These are phyloP conservation scores for Vitis rotundifolia DNA, from an alignment of 164 flowering plant species.

Conservation along the genomic window DNA sequence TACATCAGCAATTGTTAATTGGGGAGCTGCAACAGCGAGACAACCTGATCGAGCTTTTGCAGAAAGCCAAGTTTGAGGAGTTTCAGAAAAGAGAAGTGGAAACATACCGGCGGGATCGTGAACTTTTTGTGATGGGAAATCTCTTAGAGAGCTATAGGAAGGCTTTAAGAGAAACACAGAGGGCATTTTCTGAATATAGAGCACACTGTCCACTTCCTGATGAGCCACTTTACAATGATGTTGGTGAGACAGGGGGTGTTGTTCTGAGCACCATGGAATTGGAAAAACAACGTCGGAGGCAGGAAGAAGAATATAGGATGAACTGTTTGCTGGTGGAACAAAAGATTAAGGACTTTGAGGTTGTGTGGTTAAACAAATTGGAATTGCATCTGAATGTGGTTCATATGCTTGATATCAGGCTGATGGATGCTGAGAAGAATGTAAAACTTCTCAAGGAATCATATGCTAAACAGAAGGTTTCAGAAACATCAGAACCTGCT, in stretches of 20 bases:
- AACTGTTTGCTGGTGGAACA: slow-evolving; percentile 36
- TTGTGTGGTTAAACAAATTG: slow-evolving; percentile 24
- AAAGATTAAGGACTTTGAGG: slow-evolving; percentile 36
- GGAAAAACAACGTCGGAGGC: slow-evolving; percentile 50
- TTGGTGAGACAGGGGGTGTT: slow-evolving; percentile 64
- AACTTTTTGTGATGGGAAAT: slow-evolving; percentile 57
- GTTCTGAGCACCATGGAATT: slow-evolving; percentile 58
- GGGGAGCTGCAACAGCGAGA: slow-evolving; percentile 58
- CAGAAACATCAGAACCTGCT: slow-evolving; percentile 10
- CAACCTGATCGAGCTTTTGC: slow-evolving; percentile 38
- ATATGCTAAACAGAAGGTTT: slow-evolving; percentile 21
- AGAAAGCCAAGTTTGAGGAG: slow-evolving; percentile 42
- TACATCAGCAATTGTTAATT: slow-evolving; percentile 41
- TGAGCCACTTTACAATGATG: slow-evolving; percentile 79
- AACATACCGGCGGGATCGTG: slow-evolving; percentile 53
- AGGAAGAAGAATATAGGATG: slow-evolving; percentile 63
- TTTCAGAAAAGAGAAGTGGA: slow-evolving; percentile 48
- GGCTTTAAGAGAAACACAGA: slow-evolving; percentile 63
- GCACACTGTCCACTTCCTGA: slow-evolving; percentile 41
- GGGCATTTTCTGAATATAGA: slow-evolving; percentile 64
- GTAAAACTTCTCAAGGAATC: slow-evolving; percentile 33
- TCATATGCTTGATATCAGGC: slow-evolving; percentile 19
- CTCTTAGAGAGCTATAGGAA: slow-evolving; percentile 66
- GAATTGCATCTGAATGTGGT: slow-evolving; percentile 21
- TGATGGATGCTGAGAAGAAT: slow-evolving; percentile 25